Base-by-base conservation (phyloP, 2,329 filamentous ascomycete genomes). In the Colletotrichum acutatum region DNA sequence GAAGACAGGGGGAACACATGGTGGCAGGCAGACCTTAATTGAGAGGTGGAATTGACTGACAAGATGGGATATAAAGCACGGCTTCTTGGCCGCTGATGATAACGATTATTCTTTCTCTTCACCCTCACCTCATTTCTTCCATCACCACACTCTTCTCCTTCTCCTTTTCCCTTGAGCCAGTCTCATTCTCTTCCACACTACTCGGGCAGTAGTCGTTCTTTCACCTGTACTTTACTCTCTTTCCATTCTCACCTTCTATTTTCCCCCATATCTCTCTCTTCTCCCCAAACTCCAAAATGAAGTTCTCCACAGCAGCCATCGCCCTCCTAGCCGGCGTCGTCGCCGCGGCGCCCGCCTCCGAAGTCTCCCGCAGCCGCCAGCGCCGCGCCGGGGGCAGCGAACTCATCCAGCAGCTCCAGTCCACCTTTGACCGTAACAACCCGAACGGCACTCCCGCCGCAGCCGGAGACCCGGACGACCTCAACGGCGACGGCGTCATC, bases 131-230 rank as follows among this genome's bases (percentile, higher is more conserved):
- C 49, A 34, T 19, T 26, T 26, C 32, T 46, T 53, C 30, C 59
- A 34, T 30, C 34, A 56, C 8, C 22, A 52, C 6, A 32, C 2
- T n/a, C 57, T n/a, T 28, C 34, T 28, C 37, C 24, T 42, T 24
- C 16, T 58, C 24, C 5, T 19, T 12, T 11, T 9, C 22, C 30
- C 22, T 59, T 60, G 66, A 72, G 66, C 70, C 30, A 72, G 66
- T 61, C 66, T 72, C 66, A 57, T 30, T 61, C 52, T 22, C 49
- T 64, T 63, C 16, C 34, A 22, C 22, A 28, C 70, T 70, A 72
- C 70, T 69, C 70, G 9, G 70, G 70, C 56, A 72, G 70, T 72
- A 72, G 66, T 69, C 54, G 34, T 14, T 69, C 28, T 37, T 42
- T 69, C n/a, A 6, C 49, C 34, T 26, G 28, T 46, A 14, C 3